Evolutionary conservation across 768 basidiomycete species (phyloP), one percentile per base, ranked within the genome.

Genomic region (Phylloporus sp.): DNA sequence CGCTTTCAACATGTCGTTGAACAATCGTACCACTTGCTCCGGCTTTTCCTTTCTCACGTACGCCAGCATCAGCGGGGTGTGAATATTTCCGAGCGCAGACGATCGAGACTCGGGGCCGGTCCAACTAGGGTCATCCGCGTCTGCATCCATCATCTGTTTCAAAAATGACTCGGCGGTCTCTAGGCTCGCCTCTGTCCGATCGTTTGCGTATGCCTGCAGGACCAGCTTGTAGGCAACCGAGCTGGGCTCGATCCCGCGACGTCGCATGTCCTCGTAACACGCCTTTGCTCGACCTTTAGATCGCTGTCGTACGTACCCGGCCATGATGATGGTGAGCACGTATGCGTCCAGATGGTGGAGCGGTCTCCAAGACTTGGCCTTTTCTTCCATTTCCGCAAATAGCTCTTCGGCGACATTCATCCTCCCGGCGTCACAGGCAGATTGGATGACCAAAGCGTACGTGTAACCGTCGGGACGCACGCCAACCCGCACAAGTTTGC

Each of bases 371-470:
- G 67, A 53, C 41, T 42, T 43, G 38, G 55, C 56, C n/a, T 70
- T 60, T n/a, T 57, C 53, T 46, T 84, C 79, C 78, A 95, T 81
- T 61, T 86, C 75, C 29, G 66, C 61, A 58, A 85, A 84, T 18
- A 95, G 69, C n/a, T 81, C 72, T 39, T 70, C 62, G 6, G 90
- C 91, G 8, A 77, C 62, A 11, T 71, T 68, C 75, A 92, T 79
- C 44, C 74, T 61, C 6, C 81, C 78, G 15, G 80, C 70, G 56
- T 92, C 86, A 59, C 86, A 86, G 10, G 92, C 86, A 0, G 86
- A 84, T 60, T 89, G 86, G 28, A 93, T 80, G 39, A 91, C 69
- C 37, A 87, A 70, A 1, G 85, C 73, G 62, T 85, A 95, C 0
- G 87, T 82, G 55, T 76, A 72, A 5, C 56, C 63, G 53, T 85